Evolutionary conservation across 768 basidiomycete species (phyloP).

Genomic region (Hericium rajendrae): DNA sequence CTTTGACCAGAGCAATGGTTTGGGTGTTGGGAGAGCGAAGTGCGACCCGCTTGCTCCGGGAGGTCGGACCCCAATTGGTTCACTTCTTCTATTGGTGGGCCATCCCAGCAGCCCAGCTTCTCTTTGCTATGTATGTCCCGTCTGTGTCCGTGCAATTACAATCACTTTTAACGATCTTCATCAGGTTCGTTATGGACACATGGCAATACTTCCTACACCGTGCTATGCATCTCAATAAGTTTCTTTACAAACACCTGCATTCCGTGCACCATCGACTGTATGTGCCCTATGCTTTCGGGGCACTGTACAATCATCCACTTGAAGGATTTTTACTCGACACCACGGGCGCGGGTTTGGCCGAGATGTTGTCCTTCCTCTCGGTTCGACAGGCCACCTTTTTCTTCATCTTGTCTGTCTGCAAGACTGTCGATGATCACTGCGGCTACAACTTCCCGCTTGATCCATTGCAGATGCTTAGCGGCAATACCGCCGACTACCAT

Average conservation of each 20-base stretch:
- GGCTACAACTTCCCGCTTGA: slow-evolving; percentile 88
- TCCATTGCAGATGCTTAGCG: slow-evolving; percentile 75
- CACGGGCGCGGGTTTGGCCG: slow-evolving; percentile 70
- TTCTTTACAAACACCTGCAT: slow-evolving; percentile 85
- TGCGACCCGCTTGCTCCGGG: slow-evolving; percentile 24
- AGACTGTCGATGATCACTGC: slow-evolving; percentile 95
- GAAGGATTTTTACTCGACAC: slow-evolving; percentile 91
- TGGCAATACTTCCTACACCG: slow-evolving; percentile 99
- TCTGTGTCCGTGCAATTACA: neutral
- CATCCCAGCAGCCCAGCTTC: slow-evolving; percentile 62
- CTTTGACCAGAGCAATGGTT: slow-evolving; percentile 11
- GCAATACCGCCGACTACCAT: slow-evolving; percentile 94
- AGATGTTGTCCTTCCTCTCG: slow-evolving; percentile 55
- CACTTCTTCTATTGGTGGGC: slow-evolving; percentile 90
- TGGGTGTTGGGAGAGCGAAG: slow-evolving; percentile 19
- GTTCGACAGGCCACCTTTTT: slow-evolving; percentile 78
- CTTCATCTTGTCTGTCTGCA: slow-evolving; percentile 76
- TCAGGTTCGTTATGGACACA: slow-evolving; percentile 87
- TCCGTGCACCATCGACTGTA: slow-evolving; percentile 94
- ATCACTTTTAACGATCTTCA: neutral
- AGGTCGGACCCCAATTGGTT: slow-evolving; percentile 32
- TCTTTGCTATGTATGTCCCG: slow-evolving; percentile 70
- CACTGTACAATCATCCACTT: slow-evolving; percentile 94
- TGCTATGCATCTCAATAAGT: slow-evolving; percentile 82
- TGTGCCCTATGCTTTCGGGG: slow-evolving; percentile 94